A percentile compares a stretch with the other conserved stretches of the same genome.
These are phyloP conservation scores for Trichosporon asahii DNA, from an alignment of 1,284 basidiomycete species.

Conservation along the genomic window DNA sequence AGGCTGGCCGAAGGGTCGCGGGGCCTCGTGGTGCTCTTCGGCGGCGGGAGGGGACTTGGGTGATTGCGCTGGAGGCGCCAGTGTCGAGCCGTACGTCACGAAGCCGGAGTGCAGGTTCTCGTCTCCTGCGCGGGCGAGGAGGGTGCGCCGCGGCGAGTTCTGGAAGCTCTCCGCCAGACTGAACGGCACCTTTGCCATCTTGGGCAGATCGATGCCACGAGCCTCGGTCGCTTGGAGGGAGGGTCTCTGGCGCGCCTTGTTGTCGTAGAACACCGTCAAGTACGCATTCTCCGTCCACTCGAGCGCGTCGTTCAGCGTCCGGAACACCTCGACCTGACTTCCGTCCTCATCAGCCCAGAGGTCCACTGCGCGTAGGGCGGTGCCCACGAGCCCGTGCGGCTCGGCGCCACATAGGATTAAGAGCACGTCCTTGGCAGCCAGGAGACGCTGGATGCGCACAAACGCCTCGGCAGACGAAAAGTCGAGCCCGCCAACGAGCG, in stretches of 20 bases:
- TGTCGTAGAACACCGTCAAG: constrained; percentile 55
- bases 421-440: constrained; percentile 70
- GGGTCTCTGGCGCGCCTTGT: constrained; percentile 30
- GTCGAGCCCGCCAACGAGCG: constrained; percentile 83
- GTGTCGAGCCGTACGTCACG: neutral
- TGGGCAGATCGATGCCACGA: constrained; percentile 41
- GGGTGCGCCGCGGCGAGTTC: constrained; percentile 69
- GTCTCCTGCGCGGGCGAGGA: constrained; percentile 73
- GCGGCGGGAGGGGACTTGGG: neutral
- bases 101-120: constrained; percentile 40
- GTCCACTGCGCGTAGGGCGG: constrained; percentile 68
- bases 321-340: constrained; percentile 74
- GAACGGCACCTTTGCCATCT: constrained; percentile 47
- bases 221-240: constrained; percentile 15
- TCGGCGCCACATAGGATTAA: constrained; percentile 84
- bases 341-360: constrained; percentile 66
- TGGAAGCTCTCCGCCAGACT: constrained; percentile 60
- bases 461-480: constrained; percentile 95
- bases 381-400: constrained; percentile 62
- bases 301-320: constrained; percentile 81
- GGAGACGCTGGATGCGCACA: constrained; percentile 79
- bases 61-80: neutral
- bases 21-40: constrained; percentile 18
- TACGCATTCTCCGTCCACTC: constrained; percentile 94
- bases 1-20: constrained; percentile 41